Base-by-base conservation (phyloP, 179 eudicot genomes). In the Drosera spatulata region DNA sequence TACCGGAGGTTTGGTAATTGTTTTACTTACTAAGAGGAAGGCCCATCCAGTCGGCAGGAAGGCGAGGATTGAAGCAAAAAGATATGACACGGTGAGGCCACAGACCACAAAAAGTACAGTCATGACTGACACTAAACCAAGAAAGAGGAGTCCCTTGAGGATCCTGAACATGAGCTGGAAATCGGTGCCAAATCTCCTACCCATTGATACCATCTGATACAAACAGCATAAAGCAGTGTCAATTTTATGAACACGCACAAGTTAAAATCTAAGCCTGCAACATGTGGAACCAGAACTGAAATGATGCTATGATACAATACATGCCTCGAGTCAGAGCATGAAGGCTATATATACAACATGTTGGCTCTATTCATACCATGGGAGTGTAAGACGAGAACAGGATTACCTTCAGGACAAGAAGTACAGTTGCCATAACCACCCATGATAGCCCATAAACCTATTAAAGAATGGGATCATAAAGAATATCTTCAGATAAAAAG, bases 41-140 rank as follows among this genome's bases (percentile, higher is more conserved):
- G 91, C 96, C 98, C 98, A 91, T 42, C 98, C 98, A 4, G 98
- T 88, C 69, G 98, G 98, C 68, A 86, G 39, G 79, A 91, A 88
- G 56, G 98, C 98, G 14, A 88, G 79, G 71, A 78, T 60, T 22
- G 91, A 80, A 65, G 95, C 96, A 72, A 85, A 89, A 47, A 91
- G 40, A 71, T 91, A 96, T 15, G 66, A 44, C 50, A 88, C 51
- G 42, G 88, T 75, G 64, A 91, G 95, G 59, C 69, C 74, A 48
- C 82, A 79, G 8, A 88, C 85, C 50, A 77, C 89, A 69, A 85
- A 88, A 67, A 91, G 70, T 41, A 91, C 88, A 7, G 91, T 84
- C 87, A 86, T 82, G 39, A 88, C 91, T n/a, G 96, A 82, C 50
- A 91, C 62, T 64, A 86, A 85, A 39, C 98, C 96, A 10, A 91